Percentiles rank a stretch among this genome's conserved stretches.
These are phyloP conservation scores for Citrus maxima DNA, from an alignment of 345 rosid species.

Conservation along the genomic window DNA sequence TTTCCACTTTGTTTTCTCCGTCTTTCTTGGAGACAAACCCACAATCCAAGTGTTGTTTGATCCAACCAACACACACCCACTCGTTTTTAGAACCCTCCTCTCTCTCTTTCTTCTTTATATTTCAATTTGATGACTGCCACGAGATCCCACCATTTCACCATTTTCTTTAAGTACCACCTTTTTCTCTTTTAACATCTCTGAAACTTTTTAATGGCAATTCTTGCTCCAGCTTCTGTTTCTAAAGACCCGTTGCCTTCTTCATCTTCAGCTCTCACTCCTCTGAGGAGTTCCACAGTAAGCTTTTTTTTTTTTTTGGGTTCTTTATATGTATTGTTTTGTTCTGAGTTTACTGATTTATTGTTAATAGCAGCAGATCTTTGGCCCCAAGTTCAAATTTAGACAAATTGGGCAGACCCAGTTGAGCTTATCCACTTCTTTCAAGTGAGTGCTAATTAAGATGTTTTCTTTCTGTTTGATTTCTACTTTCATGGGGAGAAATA, in stretches of 20 bases:
- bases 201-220: background rate
- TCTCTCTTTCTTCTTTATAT: background rate
- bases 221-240: background rate
- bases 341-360: conserved; percentile 9
- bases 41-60: conserved; percentile 21
- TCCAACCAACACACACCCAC: conserved; percentile 9
- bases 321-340: background rate
- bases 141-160: background rate
- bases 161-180: background rate
- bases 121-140: background rate
- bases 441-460: conserved; percentile 25
- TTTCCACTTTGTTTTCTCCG: conserved; percentile 52
- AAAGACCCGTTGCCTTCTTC: background rate
- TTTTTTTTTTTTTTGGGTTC: background rate
- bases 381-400: conserved; percentile 20
- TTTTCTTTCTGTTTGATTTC: background rate
- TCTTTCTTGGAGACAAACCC: conserved; percentile 45
- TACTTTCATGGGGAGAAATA: background rate
- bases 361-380: conserved; percentile 30
- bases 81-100: background rate
- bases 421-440: conserved; percentile 24
- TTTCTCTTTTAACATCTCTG: background rate
- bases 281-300: background rate
- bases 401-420: conserved; percentile 30
- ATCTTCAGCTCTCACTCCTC: background rate